Evolutionary conservation across 1,284 basidiomycete genomes (phyloP), one percentile per base, ranked within the genome.

Genomic region (Melanopsichium pennsylvanicum): DNA sequence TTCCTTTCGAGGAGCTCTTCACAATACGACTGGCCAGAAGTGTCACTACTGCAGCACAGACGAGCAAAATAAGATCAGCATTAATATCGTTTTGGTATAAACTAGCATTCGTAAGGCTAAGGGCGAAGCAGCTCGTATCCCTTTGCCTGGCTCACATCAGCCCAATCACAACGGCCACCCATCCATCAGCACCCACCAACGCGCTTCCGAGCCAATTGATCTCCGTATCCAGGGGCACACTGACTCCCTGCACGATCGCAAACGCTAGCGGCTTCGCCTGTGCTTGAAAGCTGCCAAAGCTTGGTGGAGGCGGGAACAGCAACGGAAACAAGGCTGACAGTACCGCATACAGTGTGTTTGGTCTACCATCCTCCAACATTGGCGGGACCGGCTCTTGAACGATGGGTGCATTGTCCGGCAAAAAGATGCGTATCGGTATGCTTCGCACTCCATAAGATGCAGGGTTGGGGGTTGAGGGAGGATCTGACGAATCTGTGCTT

Each of bases 171-270:
- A 69, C 56, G 5, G 60, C 41, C 13, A 69, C 51, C 94, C 94
- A 97, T 7, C 95, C 95, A 78, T 97, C 95, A 6, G 92, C 91
- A 10, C 93, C 92, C 12, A 89, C 87, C 81, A 97, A 84, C 72
- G 91, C 93, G 11, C 91, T 88, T 12, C 92, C 91, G 12, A 97
- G 82, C 94, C 94, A 97, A 2, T 89, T 92, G 77, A 97, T 85
- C 76, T 97, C 93, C 2, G 92, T 85, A 37, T 96, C 93, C 15
- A 88, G 84, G 0, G 95, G 95, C 3, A 90, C 83, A 2, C 87
- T 82, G n/a, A 97, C 88, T 4, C 95, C 95, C 79, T 97, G 93
- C 15, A 94, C 84, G 41, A 97, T 81, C 0, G 90, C 86, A 75
- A 81, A 76, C 0, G 84, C 84, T 36, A 84, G 70, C 0, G 81